Conservation (phyloP, 192 early-diverging fungal genomes). For the Jimgerdemannia flammicorona region DNA sequence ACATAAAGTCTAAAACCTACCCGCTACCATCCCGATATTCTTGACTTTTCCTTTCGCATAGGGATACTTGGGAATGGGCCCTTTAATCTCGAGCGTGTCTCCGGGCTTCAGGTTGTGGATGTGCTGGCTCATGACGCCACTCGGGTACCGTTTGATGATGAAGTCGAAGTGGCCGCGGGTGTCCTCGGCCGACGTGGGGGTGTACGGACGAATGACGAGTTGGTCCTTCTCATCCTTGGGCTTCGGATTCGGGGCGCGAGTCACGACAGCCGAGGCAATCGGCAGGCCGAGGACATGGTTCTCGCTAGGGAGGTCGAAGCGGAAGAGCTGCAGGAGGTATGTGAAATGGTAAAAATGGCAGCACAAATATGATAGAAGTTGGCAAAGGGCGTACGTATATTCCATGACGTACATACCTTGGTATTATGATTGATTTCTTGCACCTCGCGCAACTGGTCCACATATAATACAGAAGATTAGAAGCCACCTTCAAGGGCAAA, state of each 20-base stretch:
- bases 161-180: constrained; percentile 61
- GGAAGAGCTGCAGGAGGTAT: constrained; percentile 29
- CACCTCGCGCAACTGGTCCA: constrained; percentile 32
- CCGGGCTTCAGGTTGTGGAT: constrained; percentile 61
- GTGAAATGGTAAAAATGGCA: background rate
- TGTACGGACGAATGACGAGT: constrained; percentile 73
- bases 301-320: constrained; percentile 63
- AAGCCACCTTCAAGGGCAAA: background rate
- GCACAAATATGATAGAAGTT: background rate
- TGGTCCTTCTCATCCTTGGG: constrained; percentile 50
- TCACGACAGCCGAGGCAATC: constrained; percentile 77
- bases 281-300: constrained; percentile 65
- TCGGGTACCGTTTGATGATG: constrained; percentile 66
- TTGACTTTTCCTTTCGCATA: constrained; percentile 59
- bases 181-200: constrained; percentile 53
- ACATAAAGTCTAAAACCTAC: constrained; percentile 10
- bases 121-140: constrained; percentile 54
- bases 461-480: constrained; percentile 13
- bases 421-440: constrained; percentile 72
- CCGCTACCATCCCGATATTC: constrained; percentile 65
- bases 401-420: constrained; percentile 19
- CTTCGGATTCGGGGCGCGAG: constrained; percentile 61
- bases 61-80: constrained; percentile 64
- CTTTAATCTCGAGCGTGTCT: constrained; percentile 75
- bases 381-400: background rate